Evolutionary conservation across 768 basidiomycete genomes (phyloP).

Genomic region (Pluteus cervinus): DNA sequence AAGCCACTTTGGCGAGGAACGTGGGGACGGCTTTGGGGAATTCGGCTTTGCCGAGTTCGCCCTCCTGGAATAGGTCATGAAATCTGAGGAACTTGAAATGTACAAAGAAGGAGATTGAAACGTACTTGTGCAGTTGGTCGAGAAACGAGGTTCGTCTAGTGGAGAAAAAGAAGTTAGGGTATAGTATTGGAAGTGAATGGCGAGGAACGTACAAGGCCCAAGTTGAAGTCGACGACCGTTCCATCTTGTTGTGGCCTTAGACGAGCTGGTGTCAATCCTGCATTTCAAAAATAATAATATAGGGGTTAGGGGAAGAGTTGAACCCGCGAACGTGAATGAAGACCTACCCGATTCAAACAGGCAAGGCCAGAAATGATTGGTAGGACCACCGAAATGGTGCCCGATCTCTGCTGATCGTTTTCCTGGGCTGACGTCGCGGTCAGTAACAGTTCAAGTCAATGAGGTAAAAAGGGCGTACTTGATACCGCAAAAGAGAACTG

Average conservation of each 20-base stretch:
- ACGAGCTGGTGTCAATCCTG: slow-evolving; percentile 56
- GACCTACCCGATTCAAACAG: slow-evolving; percentile 56
- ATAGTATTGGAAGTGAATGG: not conserved
- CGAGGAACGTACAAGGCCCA: slow-evolving; percentile 52
- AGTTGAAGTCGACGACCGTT: slow-evolving; percentile 48
- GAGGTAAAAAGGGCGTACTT: slow-evolving; percentile 41
- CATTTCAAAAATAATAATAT: not conserved
- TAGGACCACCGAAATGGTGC: slow-evolving; percentile 74
- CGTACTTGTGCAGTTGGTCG: slow-evolving; percentile 61
- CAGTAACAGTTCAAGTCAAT: not conserved
- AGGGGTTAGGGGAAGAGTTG: not conserved
- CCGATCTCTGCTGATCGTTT: slow-evolving; percentile 60
- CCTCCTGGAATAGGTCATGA: slow-evolving; percentile 30
- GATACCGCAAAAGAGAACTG: slow-evolving; percentile 83
- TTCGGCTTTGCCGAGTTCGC: slow-evolving; percentile 48
- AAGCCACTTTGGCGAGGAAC: slow-evolving; percentile 54
- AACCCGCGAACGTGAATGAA: not conserved
- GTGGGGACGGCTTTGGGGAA: slow-evolving; percentile 46
- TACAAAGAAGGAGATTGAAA: slow-evolving; percentile 1
- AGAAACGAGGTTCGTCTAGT: slow-evolving; percentile 70
- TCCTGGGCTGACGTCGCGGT: slow-evolving; percentile 47
- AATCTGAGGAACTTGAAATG: not conserved
- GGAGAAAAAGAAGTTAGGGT: not conserved
- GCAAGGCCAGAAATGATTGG: slow-evolving; percentile 81
- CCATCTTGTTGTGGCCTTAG: slow-evolving; percentile 56